Conservation (phyloP, 371 early-diverging fungal species). For the Coemansia linderi region DNA sequence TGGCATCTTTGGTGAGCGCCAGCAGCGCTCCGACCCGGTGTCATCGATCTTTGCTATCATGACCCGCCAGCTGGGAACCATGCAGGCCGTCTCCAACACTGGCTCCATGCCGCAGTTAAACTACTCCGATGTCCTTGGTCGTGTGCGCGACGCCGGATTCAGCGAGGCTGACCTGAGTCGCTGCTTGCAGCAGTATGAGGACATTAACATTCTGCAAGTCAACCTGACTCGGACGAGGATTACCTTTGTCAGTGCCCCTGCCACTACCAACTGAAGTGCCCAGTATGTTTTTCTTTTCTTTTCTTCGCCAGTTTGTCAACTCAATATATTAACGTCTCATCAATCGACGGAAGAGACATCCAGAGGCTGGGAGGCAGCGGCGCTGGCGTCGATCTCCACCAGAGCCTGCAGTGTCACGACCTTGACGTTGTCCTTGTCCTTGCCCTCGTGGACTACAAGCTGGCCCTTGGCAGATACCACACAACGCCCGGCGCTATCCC, state of each 20-base stretch:
- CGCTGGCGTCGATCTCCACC: neutral
- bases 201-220: conserved; percentile 75
- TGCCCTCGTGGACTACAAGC: conserved; percentile 83
- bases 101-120: conserved; percentile 52
- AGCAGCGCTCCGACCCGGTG: conserved; percentile 55
- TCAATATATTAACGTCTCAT: no score
- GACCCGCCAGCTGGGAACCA: conserved; percentile 61
- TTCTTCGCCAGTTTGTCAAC: neutral
- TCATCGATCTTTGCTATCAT: conserved; percentile 72
- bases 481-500: neutral
- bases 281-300: neutral
- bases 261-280: conserved; percentile 7
- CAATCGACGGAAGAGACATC: no score
- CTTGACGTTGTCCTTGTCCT: conserved; percentile 87
- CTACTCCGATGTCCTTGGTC: conserved; percentile 64
- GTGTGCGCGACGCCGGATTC: conserved; percentile 75
- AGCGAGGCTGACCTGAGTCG: conserved; percentile 73
- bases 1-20: conserved; percentile 58
- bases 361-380: no score
- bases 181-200: conserved; percentile 70
- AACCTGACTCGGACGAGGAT: conserved; percentile 66
- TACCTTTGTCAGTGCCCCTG: conserved; percentile 54
- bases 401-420: conserved; percentile 63
- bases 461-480: conserved; percentile 52
- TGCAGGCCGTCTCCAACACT: conserved; percentile 15